Evolutionary conservation across 2,329 filamentous ascomycete species (phyloP).

Genomic region (Metarhizium guizhouense): DNA sequence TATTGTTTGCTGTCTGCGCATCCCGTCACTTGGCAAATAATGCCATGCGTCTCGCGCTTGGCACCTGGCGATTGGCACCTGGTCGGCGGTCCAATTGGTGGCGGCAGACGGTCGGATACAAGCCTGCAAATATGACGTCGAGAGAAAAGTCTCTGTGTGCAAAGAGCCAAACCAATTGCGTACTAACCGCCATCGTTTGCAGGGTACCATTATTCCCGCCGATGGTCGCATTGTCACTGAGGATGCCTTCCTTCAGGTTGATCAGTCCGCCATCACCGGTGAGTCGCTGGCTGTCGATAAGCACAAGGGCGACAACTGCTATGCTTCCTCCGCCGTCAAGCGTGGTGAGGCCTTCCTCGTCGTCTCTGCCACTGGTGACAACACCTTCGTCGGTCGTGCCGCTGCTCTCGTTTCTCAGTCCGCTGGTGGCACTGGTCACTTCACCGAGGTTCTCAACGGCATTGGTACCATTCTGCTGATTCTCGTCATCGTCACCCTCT

Average conservation of each 20-base stretch:
- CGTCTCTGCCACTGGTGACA: constrained; percentile 77
- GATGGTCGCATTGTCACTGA: constrained; percentile 81
- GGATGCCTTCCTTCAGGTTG: constrained; percentile 77
- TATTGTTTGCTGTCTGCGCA: background rate
- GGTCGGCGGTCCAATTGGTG: background rate
- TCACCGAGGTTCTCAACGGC: constrained; percentile 82
- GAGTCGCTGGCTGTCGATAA: constrained; percentile 90
- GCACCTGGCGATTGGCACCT: background rate
- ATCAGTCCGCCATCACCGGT: constrained; percentile 86
- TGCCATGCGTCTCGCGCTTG: too few species aligned
- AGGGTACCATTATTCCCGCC: constrained; percentile 81
- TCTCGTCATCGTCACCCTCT: constrained; percentile 70
- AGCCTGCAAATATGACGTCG: background rate
- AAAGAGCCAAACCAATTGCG: background rate
- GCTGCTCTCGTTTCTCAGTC: constrained; percentile 78
- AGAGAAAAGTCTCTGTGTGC: background rate
- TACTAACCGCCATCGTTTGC: background rate
- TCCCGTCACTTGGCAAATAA: background rate
- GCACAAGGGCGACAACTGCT: constrained; percentile 72
- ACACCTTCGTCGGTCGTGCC: constrained; percentile 82
- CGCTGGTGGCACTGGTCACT: constrained; percentile 67
- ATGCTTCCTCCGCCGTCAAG: constrained; percentile 82
- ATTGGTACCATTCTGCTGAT: constrained; percentile 75
- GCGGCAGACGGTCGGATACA: background rate
- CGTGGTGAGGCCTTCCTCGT: constrained; percentile 80